phyloP scores from a whole-genome alignment of 2,329 filamentous ascomycete species.

The Colletotrichum lentis region DNA sequence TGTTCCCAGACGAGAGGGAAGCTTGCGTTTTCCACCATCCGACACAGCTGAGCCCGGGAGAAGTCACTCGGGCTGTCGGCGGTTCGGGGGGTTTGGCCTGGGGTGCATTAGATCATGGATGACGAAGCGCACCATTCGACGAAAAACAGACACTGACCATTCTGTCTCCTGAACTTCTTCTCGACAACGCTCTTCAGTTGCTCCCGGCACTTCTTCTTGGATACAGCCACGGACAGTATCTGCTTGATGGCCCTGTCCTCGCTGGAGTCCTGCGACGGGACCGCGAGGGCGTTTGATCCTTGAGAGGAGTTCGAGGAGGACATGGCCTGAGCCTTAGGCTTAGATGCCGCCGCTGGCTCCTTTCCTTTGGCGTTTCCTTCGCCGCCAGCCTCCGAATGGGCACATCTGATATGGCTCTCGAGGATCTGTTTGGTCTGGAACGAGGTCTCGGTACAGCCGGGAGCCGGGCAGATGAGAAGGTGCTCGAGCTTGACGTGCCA shows the following conservation, averaged over 20 bases:
- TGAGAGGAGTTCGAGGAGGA: neutral
- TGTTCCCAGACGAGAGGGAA: slow-evolving; percentile 56
- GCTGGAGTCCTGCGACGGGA: slow-evolving; percentile 2
- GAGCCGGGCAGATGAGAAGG: slow-evolving; percentile 52
- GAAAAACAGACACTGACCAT: slow-evolving; percentile 36
- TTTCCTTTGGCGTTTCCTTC: slow-evolving; percentile 12
- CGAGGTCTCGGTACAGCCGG: slow-evolving; percentile 49
- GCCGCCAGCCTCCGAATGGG: slow-evolving; percentile 44
- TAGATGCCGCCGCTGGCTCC: slow-evolving; percentile 36
- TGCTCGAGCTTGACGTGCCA: slow-evolving; percentile 57
- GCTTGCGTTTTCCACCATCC: slow-evolving; percentile 46
- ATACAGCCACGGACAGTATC: slow-evolving; percentile 43
- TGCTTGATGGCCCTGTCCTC: slow-evolving; percentile 40
- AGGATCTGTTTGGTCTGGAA: slow-evolving; percentile 49
- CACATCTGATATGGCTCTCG: slow-evolving; percentile 49
- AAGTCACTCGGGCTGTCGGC: slow-evolving; percentile 47
- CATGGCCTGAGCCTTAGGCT: neutral
- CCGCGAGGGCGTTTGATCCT: neutral
- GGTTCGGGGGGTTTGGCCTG: slow-evolving; percentile 42
- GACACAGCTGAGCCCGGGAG: slow-evolving; percentile 42
- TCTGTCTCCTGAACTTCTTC: slow-evolving; percentile 46
- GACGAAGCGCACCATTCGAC: no score
- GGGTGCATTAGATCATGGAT: slow-evolving; percentile 3
- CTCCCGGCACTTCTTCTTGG: slow-evolving; percentile 50
- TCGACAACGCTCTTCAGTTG: slow-evolving; percentile 49